A percentile compares a stretch with the other conserved stretches of the same genome.
Conservation (phyloP, 2,329 filamentous ascomycete species). For the Hypoxylon sp. region DNA sequence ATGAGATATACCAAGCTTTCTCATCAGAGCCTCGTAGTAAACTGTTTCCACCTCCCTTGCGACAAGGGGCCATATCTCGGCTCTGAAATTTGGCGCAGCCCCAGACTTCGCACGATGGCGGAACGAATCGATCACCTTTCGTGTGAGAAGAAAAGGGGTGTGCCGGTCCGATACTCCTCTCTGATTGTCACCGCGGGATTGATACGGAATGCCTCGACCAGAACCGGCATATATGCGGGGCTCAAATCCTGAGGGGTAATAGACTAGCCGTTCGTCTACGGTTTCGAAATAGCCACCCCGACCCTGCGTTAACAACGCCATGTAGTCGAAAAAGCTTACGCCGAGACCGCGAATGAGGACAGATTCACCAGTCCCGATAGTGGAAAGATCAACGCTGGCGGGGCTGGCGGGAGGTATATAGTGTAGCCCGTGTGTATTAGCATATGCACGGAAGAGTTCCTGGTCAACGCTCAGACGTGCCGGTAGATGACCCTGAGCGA, state of each 20-base stretch:
- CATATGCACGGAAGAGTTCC: slow-evolving; percentile 9
- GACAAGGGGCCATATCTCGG: slow-evolving; percentile 39
- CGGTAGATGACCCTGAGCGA: slow-evolving; percentile 41
- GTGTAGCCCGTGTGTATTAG: slow-evolving; percentile 23
- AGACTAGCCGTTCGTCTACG: not conserved
- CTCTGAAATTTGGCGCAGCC: slow-evolving; percentile 28
- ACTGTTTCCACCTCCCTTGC: slow-evolving; percentile 36
- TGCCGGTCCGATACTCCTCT: slow-evolving; percentile 33
- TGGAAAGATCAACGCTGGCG: slow-evolving; percentile 35
- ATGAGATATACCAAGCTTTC: not conserved
- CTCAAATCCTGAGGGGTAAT: slow-evolving; percentile 36
- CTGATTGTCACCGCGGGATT: slow-evolving; percentile 39
- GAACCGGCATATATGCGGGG: slow-evolving; percentile 40
- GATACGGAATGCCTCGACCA: slow-evolving; percentile 40
- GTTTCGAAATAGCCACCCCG: slow-evolving; percentile 38
- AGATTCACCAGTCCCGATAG: slow-evolving; percentile 18
- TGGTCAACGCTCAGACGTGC: not conserved
- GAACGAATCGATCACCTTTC: slow-evolving; percentile 27
- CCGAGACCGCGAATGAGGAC: slow-evolving; percentile 43
- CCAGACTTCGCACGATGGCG: slow-evolving; percentile 22
- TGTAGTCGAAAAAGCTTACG: slow-evolving; percentile 44
- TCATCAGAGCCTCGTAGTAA: slow-evolving; percentile 37
- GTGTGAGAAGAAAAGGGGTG: slow-evolving; percentile 29
- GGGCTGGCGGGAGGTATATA: slow-evolving; percentile 37
- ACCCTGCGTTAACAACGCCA: slow-evolving; percentile 36